Evolutionary conservation across 345 rosid genomes (phyloP).

Genomic region (Eucalyptus shirleyi): DNA sequence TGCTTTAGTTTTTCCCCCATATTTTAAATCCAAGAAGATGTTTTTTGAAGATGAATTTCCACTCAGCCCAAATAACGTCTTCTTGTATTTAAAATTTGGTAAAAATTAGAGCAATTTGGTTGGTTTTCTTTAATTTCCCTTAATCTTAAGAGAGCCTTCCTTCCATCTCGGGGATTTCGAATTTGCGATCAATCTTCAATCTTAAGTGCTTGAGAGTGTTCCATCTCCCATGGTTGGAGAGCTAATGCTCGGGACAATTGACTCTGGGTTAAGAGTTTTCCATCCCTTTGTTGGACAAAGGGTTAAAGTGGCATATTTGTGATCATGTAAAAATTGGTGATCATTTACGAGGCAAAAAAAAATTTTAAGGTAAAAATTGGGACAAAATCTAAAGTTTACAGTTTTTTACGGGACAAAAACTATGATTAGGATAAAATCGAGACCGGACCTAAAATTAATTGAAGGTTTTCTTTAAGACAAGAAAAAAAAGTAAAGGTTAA

Average conservation of each 20-base stretch:
- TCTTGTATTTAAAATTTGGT: background rate
- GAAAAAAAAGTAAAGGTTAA: background rate
- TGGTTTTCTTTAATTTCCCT: no score
- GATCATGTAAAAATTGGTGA: rapidly evolving
- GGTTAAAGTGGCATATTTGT: background rate
- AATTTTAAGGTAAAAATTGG: no score
- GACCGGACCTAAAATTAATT: background rate
- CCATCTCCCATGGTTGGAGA: no score
- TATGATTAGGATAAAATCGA: background rate
- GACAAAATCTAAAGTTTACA: no score
- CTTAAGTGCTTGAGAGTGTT: background rate
- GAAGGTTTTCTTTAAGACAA: background rate
- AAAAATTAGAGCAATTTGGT: background rate
- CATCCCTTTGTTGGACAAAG: no score
- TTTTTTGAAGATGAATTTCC: background rate
- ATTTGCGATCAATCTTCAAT: background rate
- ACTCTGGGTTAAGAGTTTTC: no score
- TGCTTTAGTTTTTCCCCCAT: background rate
- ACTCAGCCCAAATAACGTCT: background rate
- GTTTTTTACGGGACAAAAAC: background rate
- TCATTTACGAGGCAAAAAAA: rapidly evolving
- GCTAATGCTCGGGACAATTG: rapidly evolving
- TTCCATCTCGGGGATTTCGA: background rate
- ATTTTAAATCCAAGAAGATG: background rate
- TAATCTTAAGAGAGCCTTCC: background rate